phyloP scores from a whole-genome alignment of 2,329 filamentous ascomycete species.

The Moelleriella libera region DNA sequence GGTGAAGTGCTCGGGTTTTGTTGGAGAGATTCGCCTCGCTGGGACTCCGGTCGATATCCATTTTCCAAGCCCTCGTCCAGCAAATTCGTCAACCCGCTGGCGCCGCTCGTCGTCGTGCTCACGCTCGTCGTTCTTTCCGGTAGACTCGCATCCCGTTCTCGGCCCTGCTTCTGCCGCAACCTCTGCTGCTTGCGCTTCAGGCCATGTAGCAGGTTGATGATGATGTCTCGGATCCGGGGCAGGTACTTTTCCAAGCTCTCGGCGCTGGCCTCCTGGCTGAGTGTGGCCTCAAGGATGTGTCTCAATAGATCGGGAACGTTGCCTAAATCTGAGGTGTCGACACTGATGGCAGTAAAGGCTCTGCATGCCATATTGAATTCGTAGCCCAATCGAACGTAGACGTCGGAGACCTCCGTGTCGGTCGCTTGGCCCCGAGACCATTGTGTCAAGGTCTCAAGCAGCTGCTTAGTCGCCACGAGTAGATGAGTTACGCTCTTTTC shows the following conservation, averaged over 20 bases:
- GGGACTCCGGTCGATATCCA: constrained; percentile 29
- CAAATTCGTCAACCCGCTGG: constrained; percentile 39
- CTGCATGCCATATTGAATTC: constrained; percentile 99
- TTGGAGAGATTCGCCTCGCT: constrained; percentile 14
- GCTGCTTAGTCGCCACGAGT: constrained; percentile 91
- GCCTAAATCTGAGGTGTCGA: constrained; percentile 85
- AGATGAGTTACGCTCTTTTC: constrained; percentile 98
- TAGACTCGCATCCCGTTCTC: constrained; percentile 35
- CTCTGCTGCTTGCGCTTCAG: constrained; percentile 95
- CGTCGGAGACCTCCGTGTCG: constrained; percentile 91
- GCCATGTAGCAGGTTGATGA: constrained; percentile 92
- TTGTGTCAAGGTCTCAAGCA: constrained; percentile 91
- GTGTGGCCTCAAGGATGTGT: constrained; percentile 83
- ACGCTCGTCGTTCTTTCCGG: constrained; percentile 42
- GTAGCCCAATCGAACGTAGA: constrained; percentile 93
- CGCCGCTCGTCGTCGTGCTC: constrained; percentile 42
- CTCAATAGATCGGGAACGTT: constrained; percentile 88
- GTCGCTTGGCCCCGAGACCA: constrained; percentile 90
- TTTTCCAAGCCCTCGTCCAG: constrained; percentile 45
- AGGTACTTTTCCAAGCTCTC: constrained; percentile 89
- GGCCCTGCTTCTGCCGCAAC: constrained; percentile 49
- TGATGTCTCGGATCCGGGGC: constrained; percentile 91
- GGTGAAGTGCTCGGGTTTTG: constrained; percentile 25
- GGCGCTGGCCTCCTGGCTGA: constrained; percentile 90
- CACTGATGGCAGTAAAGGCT: constrained; percentile 91